phyloP scores from a whole-genome alignment of 257 asterid species.

The Nicotiana paniculata region DNA sequence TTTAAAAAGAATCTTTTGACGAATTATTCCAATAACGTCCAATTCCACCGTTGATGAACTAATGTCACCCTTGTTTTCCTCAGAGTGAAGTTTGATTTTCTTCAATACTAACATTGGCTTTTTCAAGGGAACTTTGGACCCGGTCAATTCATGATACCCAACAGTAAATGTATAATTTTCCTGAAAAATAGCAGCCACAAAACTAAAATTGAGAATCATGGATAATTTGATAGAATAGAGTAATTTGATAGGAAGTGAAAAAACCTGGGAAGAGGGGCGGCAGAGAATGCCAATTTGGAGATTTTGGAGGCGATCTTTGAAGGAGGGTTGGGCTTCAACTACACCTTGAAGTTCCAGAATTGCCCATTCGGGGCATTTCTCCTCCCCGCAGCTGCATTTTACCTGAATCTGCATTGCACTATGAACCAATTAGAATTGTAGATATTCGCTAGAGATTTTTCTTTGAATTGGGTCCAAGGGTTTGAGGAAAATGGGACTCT shows the following conservation, averaged over 20 bases:
- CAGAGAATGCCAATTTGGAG: constrained; percentile 84
- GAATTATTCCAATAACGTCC: constrained; percentile 71
- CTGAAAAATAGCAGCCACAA: constrained; percentile 27
- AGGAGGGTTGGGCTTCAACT: constrained; percentile 67
- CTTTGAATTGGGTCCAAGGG: background rate
- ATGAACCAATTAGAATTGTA: background rate
- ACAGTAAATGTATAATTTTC: constrained; percentile 74
- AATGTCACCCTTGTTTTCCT: constrained; percentile 19
- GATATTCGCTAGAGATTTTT: background rate
- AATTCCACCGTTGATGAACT: constrained; percentile 45
- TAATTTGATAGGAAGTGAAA: too few species aligned
- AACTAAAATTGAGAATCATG: background rate
- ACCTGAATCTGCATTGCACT: constrained; percentile 60
- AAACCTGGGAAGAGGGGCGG: constrained; percentile 79
- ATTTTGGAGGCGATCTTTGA: constrained; percentile 49
- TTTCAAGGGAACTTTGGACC: constrained; percentile 67
- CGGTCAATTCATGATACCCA: constrained; percentile 88
- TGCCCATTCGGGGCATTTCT: constrained; percentile 86
- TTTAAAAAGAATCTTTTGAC: constrained; percentile 71
- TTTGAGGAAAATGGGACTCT: background rate
- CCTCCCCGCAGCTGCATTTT: constrained; percentile 85
- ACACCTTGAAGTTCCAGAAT: constrained; percentile 83
- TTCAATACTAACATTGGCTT: constrained; percentile 83
- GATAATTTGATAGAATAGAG: background rate
- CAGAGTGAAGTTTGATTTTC: constrained; percentile 45